These are phyloP conservation scores for Sisymbrium altissimum DNA, from an alignment of 345 rosid genomes.

Conservation along the genomic window DNA sequence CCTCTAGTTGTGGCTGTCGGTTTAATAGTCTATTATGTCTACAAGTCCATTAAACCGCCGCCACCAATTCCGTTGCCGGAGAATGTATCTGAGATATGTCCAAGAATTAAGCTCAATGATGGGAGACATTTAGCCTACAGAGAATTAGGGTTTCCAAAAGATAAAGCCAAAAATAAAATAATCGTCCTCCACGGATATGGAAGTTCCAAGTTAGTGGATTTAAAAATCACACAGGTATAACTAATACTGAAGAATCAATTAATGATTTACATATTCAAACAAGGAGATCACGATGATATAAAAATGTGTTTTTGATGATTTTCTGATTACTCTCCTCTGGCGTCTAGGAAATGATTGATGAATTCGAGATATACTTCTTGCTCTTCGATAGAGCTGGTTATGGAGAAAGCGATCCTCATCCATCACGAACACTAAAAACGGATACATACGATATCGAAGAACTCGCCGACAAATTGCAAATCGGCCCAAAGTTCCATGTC, in stretches of 20 bases:
- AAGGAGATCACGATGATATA: neutral
- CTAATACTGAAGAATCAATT: neutral
- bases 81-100: conserved; percentile 56
- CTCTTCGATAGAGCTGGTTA: conserved; percentile 84
- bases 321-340: neutral
- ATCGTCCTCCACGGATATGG: conserved; percentile 43
- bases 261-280: neutral
- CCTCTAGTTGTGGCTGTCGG: conserved; percentile 40
- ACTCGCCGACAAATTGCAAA: conserved; percentile 69
- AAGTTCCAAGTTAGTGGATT: conserved; percentile 22
- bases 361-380: conserved; percentile 58
- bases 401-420: conserved; percentile 85
- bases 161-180: conserved; percentile 41
- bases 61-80: conserved; percentile 59
- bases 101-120: conserved; percentile 53
- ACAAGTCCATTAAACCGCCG: conserved; percentile 53
- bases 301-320: neutral
- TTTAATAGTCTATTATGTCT: conserved; percentile 45
- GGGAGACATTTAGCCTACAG: conserved; percentile 55
- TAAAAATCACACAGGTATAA: conserved; percentile 19
- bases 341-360: conserved; percentile 62
- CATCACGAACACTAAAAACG: conserved; percentile 57
- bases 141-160: conserved; percentile 46
- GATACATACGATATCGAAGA: conserved; percentile 81
- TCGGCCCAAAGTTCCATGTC: conserved; percentile 68